These are phyloP conservation scores for Teunomyces lycoperdinae DNA, from an alignment of 805 yeast genomes.

Conservation along the genomic window DNA sequence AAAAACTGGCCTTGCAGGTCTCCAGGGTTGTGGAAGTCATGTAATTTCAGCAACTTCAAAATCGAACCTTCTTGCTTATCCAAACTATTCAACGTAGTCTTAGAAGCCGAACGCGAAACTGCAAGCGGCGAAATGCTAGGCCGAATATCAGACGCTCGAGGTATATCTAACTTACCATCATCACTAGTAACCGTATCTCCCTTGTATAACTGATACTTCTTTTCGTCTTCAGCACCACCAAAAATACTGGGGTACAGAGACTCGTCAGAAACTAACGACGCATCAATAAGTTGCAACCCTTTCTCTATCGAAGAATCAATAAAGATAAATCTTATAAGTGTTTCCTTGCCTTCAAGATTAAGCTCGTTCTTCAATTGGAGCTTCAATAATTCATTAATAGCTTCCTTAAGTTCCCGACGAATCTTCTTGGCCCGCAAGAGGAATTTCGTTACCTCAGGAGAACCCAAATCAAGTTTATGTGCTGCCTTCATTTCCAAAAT, in stretches of 20 bases:
- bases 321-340: slow-evolving; percentile 63
- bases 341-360: slow-evolving; percentile 70
- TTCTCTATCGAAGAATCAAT: slow-evolving; percentile 69
- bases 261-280: slow-evolving; percentile 19
- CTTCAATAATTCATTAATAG: slow-evolving; percentile 51
- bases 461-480: slow-evolving; percentile 29
- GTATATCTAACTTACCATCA: slow-evolving; percentile 1
- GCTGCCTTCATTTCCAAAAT: slow-evolving; percentile 33
- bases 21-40: slow-evolving; percentile 16
- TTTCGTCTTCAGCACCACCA: slow-evolving; percentile 24
- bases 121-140: slow-evolving; percentile 11
- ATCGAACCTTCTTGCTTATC: slow-evolving; percentile 43
- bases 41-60: slow-evolving; percentile 32
- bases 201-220: slow-evolving; percentile 10
- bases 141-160: slow-evolving; percentile 3
- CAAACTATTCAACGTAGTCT: slow-evolving; percentile 30
- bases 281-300: slow-evolving; percentile 43
- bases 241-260: neutral
- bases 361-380: slow-evolving; percentile 55
- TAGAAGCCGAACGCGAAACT: slow-evolving; percentile 22
- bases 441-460: slow-evolving; percentile 30
- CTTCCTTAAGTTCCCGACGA: slow-evolving; percentile 27
- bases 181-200: slow-evolving; percentile 5
- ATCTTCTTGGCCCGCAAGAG: slow-evolving; percentile 25
- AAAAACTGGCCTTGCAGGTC: slow-evolving; percentile 5